These are phyloP conservation scores for Porphyra umbilicalis DNA, from an alignment of 31 red algal genomes.

Conservation along the genomic window DNA sequence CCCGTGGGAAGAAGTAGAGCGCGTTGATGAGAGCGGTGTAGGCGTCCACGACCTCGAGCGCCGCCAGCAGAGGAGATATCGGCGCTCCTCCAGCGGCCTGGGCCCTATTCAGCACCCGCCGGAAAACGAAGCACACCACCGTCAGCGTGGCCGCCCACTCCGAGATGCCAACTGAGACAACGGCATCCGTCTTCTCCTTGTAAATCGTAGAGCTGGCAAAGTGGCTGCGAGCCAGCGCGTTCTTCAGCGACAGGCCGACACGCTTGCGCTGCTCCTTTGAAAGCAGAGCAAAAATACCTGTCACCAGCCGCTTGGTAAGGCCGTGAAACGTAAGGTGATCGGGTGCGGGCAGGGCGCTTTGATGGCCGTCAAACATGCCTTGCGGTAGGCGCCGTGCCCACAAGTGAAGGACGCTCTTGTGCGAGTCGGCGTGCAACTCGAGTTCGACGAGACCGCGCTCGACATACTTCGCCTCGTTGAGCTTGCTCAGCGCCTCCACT, in stretches of 20 bases:
- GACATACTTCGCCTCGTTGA: background rate
- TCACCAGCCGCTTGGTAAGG: background rate
- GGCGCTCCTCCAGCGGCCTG: background rate
- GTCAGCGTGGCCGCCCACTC: background rate
- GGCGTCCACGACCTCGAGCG: background rate
- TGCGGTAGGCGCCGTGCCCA: background rate
- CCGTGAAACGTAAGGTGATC: background rate
- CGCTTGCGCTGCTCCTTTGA: background rate
- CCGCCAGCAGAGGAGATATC: background rate
- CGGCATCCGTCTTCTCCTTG: background rate
- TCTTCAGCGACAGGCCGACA: background rate
- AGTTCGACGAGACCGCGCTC: background rate
- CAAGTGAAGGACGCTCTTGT: background rate
- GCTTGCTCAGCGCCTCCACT: background rate
- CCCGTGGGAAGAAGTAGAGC: background rate
- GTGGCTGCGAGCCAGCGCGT: background rate
- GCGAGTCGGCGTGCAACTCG: background rate
- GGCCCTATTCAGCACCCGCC: background rate
- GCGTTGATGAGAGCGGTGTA: background rate
- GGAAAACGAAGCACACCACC: background rate
- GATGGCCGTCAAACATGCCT: background rate
- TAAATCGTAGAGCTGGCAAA: background rate
- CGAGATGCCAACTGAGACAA: background rate
- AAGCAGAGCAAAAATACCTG: background rate
- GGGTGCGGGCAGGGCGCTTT: background rate